Percentiles rank a stretch among this genome's conserved stretches.
Evolutionary conservation across 2,329 filamentous ascomycete genomes (phyloP).

Genomic region (Apiospora arundinis): DNA sequence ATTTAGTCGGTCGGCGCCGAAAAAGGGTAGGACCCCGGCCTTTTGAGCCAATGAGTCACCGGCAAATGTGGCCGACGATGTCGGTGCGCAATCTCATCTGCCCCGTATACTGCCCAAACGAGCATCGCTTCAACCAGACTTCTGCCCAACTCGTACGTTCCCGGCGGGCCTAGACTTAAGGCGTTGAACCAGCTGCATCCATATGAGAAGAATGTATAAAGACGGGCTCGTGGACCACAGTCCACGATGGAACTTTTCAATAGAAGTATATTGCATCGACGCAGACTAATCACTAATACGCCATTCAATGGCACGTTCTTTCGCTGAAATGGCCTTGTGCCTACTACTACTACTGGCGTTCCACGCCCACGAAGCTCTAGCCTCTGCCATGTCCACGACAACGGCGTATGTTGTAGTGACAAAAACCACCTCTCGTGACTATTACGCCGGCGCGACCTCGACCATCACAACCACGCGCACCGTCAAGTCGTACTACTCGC

Average conservation of each 20-base stretch:
- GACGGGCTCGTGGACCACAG: not conserved
- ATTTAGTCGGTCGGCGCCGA: not conserved
- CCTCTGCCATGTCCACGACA: not conserved
- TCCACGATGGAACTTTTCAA: not conserved
- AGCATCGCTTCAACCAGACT: not conserved
- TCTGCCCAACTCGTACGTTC: not conserved
- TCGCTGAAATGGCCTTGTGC: not conserved
- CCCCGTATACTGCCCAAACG: not conserved
- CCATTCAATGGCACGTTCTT: not conserved
- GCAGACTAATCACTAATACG: not conserved
- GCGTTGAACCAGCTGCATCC: not conserved
- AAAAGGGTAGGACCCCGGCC: not conserved
- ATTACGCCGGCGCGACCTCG: not conserved
- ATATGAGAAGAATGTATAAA: not conserved
- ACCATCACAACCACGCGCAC: slow-evolving; percentile 9
- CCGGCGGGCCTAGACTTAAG: not conserved
- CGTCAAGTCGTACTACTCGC: not conserved
- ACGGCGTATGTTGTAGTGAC: not conserved
- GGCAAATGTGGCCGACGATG: not conserved
- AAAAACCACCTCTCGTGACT: not conserved
- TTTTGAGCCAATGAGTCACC: not conserved
- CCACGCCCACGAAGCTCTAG: not conserved
- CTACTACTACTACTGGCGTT: not conserved
- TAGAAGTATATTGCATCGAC: not conserved
- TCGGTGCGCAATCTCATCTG: not conserved